Percentiles rank a stretch among this genome's conserved stretches.
Evolutionary conservation across 768 basidiomycete genomes (phyloP).

Genomic region (Mycena vitilis): DNA sequence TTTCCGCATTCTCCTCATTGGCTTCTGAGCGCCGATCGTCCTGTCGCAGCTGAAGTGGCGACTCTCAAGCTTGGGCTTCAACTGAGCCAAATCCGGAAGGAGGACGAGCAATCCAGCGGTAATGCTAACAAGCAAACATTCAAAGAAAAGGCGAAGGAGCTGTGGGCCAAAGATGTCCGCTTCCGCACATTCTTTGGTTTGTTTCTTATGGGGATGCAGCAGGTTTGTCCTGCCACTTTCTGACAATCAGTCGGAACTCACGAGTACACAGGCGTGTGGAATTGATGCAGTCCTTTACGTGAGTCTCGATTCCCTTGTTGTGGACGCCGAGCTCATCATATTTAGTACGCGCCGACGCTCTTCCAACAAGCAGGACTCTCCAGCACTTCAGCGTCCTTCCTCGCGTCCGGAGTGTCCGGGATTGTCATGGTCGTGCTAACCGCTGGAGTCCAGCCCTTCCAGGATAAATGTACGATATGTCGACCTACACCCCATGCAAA

Average conservation of each 20-base stretch:
- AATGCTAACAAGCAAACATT: no score
- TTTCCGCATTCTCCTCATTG: constrained; percentile 55
- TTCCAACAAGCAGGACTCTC: constrained; percentile 64
- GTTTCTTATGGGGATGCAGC: constrained; percentile 58
- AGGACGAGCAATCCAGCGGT: constrained; percentile 18
- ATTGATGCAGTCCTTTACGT: constrained; percentile 50
- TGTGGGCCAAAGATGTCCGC: constrained; percentile 43
- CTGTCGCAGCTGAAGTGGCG: constrained; percentile 46
- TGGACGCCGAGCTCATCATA: neutral
- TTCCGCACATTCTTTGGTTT: constrained; percentile 53
- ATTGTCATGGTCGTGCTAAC: constrained; percentile 55
- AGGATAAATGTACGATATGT: constrained; percentile 51
- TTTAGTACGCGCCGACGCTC: constrained; percentile 57
- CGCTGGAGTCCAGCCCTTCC: constrained; percentile 50
- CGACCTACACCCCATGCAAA: neutral
- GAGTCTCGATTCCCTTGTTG: constrained; percentile 8
- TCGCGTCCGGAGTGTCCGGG: constrained; percentile 63
- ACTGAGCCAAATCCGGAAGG: constrained; percentile 43
- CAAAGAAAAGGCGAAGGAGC: constrained; percentile 37
- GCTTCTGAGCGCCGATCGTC: constrained; percentile 50
- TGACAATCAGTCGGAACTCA: constrained; percentile 9
- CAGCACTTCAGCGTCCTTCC: constrained; percentile 56
- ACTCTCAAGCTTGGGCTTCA: constrained; percentile 42
- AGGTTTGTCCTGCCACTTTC: constrained; percentile 40
- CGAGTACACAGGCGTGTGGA: constrained; percentile 43